Base-by-base conservation (phyloP, 164 flowering plant genomes). In the Chimonanthus salicifolius region DNA sequence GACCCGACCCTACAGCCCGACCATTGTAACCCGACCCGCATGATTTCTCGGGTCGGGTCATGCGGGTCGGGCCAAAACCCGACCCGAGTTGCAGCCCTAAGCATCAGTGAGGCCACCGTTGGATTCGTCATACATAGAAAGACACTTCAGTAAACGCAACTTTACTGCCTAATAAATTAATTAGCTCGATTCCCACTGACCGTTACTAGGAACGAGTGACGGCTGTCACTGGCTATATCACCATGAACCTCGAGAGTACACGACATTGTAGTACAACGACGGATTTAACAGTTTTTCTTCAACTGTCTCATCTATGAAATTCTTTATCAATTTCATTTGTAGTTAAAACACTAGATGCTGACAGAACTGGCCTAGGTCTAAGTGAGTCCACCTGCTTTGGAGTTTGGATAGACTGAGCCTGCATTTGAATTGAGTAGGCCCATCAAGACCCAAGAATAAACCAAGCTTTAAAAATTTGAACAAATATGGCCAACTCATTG, bases 151-250 rank as follows among this genome's bases (percentile, higher is more conserved):
- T 54, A 54, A 54, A 0, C 16, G 60, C 11, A 54, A 11, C n/a
- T 54, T 54, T 15, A 13, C 15, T 54, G 11, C 5, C 60, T 54
- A 54, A 54, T 54, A 54, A 54, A 54, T n/a, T 10, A 54, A 54
- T 10, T n/a, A 10, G 46, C 66, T 63, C 66, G 44, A 13, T 63
- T 63, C 13, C 66, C 66, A 63, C 69, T 66, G 69, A 16, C 69
- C 16, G 69, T 66, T 66, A 66, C 49, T 45, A 13, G 48, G 45
- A 44, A 44, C 49, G n/a, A 66, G 69, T 44, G 69, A 45, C 66
- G n/a, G 49, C 43, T 66, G 69, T 66, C 20, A 66, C 69, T 43
- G 33, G 33, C 58, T 6, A 16, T n/a, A 50, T 21, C 33, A 6
- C 44, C 33, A 20, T 20, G 44, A 4, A 20, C 6, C 66, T 63